A percentile compares a stretch with the other conserved stretches of the same genome.
Conservation (phyloP, 148 eudicot genomes). For the Arbutus unedo region DNA sequence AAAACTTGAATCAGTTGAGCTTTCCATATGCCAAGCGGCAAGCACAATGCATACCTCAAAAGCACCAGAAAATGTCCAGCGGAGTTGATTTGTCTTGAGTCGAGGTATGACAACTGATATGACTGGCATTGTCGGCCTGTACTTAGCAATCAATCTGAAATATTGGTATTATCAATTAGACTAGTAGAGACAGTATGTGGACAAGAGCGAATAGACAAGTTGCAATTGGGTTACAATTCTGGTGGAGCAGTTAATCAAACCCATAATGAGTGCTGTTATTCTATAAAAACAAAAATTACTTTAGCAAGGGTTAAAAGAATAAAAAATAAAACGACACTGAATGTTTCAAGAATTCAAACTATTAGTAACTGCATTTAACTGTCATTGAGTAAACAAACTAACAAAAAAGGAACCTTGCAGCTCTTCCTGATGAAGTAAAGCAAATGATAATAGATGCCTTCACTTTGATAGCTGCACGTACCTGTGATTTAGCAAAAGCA, state of each 20-base stretch:
- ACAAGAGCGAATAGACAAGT: neutral
- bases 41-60: slow-evolving; percentile 63
- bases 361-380: neutral
- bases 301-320: neutral
- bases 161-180: neutral
- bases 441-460: slow-evolving; percentile 96
- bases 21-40: neutral
- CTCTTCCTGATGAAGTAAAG: slow-evolving; percentile 94
- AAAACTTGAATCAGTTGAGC: slow-evolving; percentile 6
- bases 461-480: slow-evolving; percentile 90
- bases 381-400: neutral
- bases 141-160: slow-evolving; percentile 76
- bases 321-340: neutral
- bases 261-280: neutral
- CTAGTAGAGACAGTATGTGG: neutral
- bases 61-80: slow-evolving; percentile 88
- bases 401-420: slow-evolving; percentile 61
- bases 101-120: slow-evolving; percentile 76
- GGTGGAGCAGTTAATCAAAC: neutral
- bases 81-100: slow-evolving; percentile 77
- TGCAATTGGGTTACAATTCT: neutral
- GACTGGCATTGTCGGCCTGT: slow-evolving; percentile 81
- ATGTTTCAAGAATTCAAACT: neutral
- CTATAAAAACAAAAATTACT: neutral
- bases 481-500: slow-evolving; percentile 35